Percentiles rank a stretch among this genome's conserved stretches.
phyloP scores from a whole-genome alignment of 371 early-diverging fungal species.

The Mycotypha africana region DNA sequence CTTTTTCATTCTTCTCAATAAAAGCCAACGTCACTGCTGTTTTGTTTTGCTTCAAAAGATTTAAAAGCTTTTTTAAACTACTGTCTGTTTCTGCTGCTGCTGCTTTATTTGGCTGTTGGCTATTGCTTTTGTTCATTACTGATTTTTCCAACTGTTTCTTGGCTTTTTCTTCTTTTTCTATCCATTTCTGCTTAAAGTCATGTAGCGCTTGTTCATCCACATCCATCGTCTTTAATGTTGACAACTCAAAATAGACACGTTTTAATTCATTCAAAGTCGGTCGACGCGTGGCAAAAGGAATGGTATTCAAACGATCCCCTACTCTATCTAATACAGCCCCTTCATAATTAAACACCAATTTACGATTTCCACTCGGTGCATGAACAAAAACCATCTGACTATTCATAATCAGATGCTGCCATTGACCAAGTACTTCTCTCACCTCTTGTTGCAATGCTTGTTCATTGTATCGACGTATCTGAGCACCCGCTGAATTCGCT shows the following conservation, averaged over 20 bases:
- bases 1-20: conserved; percentile 30
- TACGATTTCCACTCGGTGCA: conserved; percentile 59
- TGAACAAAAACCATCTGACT: conserved; percentile 65
- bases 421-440: conserved; percentile 58
- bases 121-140: conserved; percentile 3
- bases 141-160: conserved; percentile 25
- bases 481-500: conserved; percentile 91
- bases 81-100: conserved; percentile 3
- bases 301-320: conserved; percentile 52
- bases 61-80: conserved; percentile 34
- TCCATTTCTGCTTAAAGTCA: conserved; percentile 18
- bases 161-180: conserved; percentile 23
- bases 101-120: conserved; percentile 1
- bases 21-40: conserved; percentile 34
- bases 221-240: conserved; percentile 47
- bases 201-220: conserved; percentile 32
- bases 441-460: conserved; percentile 73
- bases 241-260: conserved; percentile 44
- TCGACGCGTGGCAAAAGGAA: conserved; percentile 76
- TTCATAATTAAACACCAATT: conserved; percentile 59
- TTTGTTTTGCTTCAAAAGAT: conserved; percentile 53
- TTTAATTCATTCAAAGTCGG: conserved; percentile 66
- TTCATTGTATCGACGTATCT: conserved; percentile 88
- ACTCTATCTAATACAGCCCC: conserved; percentile 40
- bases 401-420: conserved; percentile 53